These are phyloP conservation scores for Cladophialophora yegresii DNA, from an alignment of 2,329 filamentous ascomycete genomes.

Conservation along the genomic window DNA sequence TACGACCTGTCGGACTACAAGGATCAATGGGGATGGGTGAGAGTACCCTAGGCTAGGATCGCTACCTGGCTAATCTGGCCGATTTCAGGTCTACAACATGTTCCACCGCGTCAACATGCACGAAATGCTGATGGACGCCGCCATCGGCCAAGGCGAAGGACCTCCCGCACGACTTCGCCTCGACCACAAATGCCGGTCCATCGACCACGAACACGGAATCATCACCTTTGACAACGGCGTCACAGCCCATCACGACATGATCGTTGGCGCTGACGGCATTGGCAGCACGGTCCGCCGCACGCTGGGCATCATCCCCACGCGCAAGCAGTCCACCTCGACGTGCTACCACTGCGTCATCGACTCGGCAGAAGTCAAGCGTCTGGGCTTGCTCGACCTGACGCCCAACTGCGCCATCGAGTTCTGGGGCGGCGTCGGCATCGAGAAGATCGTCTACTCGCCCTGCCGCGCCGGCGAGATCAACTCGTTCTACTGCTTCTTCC, in stretches of 20 bases:
- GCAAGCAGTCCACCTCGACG: constrained; percentile 43
- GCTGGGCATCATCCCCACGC: constrained; percentile 41
- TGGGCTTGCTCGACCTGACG: constrained; percentile 42
- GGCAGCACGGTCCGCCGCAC: constrained; percentile 39
- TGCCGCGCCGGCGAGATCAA: constrained; percentile 44
- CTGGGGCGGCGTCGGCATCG: constrained; percentile 44
- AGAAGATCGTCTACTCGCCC: constrained; percentile 47
- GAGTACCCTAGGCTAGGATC: constrained; percentile 17
- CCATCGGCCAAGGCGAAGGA: constrained; percentile 35
- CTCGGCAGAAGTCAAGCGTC: constrained; percentile 37
- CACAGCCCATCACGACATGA: constrained; percentile 40
- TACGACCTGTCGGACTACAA: constrained; percentile 39
- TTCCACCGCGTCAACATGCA: constrained; percentile 49
- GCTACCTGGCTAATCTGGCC: neutral
- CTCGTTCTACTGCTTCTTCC: constrained; percentile 47
- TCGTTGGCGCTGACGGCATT: constrained; percentile 48
- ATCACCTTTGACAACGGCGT: constrained; percentile 40
- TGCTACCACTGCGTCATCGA: constrained; percentile 46
- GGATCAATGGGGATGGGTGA: constrained; percentile 16
- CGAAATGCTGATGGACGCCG: constrained; percentile 42
- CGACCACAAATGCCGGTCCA: constrained; percentile 36
- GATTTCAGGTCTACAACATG: constrained; percentile 33
- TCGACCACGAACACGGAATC: constrained; percentile 35
- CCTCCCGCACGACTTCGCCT: constrained; percentile 33
- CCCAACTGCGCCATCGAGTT: constrained; percentile 41